Conservation (phyloP, 441 rosid genomes). For the Corymbia citriodora region DNA sequence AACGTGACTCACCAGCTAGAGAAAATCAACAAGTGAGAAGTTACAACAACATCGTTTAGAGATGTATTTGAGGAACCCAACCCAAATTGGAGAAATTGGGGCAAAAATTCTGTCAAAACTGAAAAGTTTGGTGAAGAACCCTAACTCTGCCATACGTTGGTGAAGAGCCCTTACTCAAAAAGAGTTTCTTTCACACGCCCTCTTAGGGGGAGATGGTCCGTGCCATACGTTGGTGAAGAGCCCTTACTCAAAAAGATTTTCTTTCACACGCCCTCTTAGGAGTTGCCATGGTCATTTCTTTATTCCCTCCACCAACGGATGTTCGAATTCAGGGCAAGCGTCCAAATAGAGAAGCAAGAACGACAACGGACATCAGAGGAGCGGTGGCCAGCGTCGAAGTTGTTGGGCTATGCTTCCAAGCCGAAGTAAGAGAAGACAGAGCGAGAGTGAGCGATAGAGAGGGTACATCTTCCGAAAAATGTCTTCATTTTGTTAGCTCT, state of each 20-base stretch:
- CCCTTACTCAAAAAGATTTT: background rate
- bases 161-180: background rate
- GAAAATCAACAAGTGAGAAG: background rate
- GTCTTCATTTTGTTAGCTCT: background rate
- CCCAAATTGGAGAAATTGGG: background rate
- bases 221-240: background rate
- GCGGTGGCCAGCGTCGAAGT: background rate
- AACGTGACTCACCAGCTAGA: background rate
- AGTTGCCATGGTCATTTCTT: background rate
- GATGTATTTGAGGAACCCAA: background rate
- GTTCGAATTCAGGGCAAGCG: background rate
- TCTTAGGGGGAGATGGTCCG: too few relatives aligned
- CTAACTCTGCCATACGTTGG: background rate
- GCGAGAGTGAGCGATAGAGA: background rate
- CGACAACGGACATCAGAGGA: background rate
- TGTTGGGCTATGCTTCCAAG: background rate
- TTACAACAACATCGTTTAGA: background rate
- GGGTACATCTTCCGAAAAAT: background rate
- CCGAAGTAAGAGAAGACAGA: too few relatives aligned
- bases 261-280: background rate
- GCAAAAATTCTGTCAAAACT: background rate
- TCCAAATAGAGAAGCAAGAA: background rate
- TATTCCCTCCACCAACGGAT: background rate
- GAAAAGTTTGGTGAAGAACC: background rate
- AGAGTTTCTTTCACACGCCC: background rate